Evolutionary conservation across 2,329 filamentous ascomycete species (phyloP), one percentile per base, ranked within the genome.

Genomic region (Talaromyces sp.): DNA sequence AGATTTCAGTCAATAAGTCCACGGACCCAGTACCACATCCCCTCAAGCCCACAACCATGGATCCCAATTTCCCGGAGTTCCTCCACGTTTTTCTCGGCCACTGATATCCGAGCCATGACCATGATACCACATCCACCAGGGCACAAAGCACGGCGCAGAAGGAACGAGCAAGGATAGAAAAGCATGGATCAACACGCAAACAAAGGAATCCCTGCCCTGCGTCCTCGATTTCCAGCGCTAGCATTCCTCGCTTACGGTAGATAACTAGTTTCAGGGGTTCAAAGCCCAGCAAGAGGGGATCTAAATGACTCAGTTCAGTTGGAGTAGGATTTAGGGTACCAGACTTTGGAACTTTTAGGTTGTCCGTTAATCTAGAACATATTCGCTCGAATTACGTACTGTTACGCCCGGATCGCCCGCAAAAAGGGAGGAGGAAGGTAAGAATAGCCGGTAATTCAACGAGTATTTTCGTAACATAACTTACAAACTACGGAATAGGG

Each of bases 1-100:
- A 16, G 25, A 5, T 54, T 54, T 12, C 31, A 25, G n/a, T 28
- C 12, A 57, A 57, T 5, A 57, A 42, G 54, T 25, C 40, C 54
- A 57, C 54, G 14, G 54, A 40, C 54, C 54, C 37, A 57, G 35
- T 25, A 40, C 35, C 54, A 57, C 25, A 35, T 57, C 37, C 37
- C 23, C 18, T 57, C 35, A 8, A 23, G 33, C 54, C 37, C 37
- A 42, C n/a, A 28, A 9, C 21, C 54, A 42, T 40, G 54, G 54
- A 42, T 57, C 6, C 28, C 28, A 6, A 28, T 28, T 28, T 6
- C 35, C 25, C 33, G n/a, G n/a, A 37, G 18, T 42, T 25, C 54
- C 40, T 28, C 54, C 54, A 57, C 35, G 37, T 28, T 57, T 23
- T 39, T 42, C 33, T 35, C 48, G 11, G 48, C 48, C 48, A 21